A percentile compares a stretch with the other conserved stretches of the same genome.
These are phyloP conservation scores for Melampsora americana DNA, from an alignment of 1,284 basidiomycete genomes.

Conservation along the genomic window DNA sequence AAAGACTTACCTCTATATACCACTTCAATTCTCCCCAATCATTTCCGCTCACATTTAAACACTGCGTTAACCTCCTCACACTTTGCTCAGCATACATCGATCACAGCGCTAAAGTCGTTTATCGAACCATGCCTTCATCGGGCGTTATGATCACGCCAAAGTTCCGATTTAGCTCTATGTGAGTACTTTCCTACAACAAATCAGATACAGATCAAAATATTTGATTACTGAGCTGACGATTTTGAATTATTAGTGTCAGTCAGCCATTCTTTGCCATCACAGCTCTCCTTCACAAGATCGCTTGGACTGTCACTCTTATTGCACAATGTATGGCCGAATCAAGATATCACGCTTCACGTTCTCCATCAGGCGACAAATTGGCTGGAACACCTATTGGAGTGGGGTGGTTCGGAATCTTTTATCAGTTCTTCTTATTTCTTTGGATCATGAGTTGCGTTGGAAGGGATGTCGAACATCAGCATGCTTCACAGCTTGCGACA, in stretches of 20 bases:
- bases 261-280: constrained; percentile 33
- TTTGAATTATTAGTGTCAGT: neutral
- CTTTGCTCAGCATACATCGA: no score
- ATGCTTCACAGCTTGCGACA: constrained; percentile 5
- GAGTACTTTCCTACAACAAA: no score
- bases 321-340: constrained; percentile 27
- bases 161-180: no score
- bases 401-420: constrained; percentile 38
- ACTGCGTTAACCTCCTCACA: no score
- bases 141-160: no score
- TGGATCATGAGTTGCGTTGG: constrained; percentile 30
- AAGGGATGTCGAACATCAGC: constrained; percentile 16
- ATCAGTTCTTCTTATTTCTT: constrained; percentile 22
- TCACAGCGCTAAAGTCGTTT: no score
- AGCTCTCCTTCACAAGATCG: constrained; percentile 10
- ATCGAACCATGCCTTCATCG: no score
- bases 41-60: no score
- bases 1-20: no score
- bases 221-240: no score
- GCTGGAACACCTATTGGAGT: constrained; percentile 31
- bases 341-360: constrained; percentile 21
- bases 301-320: constrained; percentile 29
- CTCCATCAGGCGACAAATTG: constrained; percentile 11
- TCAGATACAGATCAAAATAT: no score
- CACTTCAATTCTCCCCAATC: no score